Conservation (phyloP, 2,329 filamentous ascomycete species). For the Verticillium zaregamsianum region DNA sequence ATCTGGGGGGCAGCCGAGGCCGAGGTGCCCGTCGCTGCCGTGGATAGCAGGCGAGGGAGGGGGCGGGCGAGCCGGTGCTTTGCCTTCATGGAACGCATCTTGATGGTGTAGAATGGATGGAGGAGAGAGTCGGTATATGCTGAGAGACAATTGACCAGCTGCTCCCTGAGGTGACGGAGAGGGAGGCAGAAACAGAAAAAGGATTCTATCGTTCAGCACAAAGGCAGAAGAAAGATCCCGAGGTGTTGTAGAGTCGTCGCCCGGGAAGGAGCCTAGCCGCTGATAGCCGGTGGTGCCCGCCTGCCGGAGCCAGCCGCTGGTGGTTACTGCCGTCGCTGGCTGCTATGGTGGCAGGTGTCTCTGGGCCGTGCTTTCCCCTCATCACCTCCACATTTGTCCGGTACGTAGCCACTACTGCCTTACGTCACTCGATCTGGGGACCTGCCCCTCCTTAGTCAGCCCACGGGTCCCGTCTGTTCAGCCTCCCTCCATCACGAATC, state of each 20-base stretch:
- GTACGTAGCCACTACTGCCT: not conserved
- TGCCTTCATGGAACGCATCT: constrained; percentile 53
- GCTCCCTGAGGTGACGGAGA: not conserved
- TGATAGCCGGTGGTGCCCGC: not conserved
- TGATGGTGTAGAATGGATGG: constrained; percentile 12
- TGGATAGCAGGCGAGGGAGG: constrained; percentile 33
- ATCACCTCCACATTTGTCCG: not conserved
- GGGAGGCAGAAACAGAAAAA: not conserved
- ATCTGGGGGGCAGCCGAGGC: constrained; percentile 17
- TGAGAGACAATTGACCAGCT: constrained; percentile 1
- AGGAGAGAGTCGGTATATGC: not conserved
- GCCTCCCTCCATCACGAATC: not conserved
- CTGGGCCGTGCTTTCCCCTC: not conserved
- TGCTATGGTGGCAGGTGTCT: not conserved
- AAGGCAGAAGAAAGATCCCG: not conserved
- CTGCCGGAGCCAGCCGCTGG: not conserved
- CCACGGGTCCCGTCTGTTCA: not conserved
- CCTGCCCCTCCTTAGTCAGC: constrained; percentile 5
- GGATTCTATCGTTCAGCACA: not conserved
- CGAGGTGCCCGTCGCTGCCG: constrained; percentile 15
- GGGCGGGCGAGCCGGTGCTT: constrained; percentile 43
- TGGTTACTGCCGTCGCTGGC: not conserved
- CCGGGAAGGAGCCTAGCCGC: not conserved
- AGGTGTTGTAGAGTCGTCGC: not conserved
- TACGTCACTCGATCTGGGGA: not conserved